These are phyloP conservation scores for Penicillium robsamsonii DNA, from an alignment of 495 filamentous ascomycete species.

Conservation along the genomic window DNA sequence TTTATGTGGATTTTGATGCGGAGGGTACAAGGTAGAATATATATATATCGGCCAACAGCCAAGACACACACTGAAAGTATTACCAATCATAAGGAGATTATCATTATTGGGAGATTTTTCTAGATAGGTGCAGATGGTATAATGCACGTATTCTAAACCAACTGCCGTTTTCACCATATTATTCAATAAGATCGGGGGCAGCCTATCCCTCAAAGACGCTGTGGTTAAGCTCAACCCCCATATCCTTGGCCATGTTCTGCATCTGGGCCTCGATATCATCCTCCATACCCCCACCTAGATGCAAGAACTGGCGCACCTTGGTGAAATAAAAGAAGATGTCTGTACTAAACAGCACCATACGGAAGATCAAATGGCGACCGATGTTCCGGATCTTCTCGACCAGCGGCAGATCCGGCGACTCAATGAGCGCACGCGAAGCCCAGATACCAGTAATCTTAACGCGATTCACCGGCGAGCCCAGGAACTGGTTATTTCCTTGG, in stretches of 20 bases:
- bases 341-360: conserved; percentile 68
- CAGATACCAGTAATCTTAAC: conserved; percentile 92
- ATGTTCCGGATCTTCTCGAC: conserved; percentile 55
- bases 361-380: conserved; percentile 74
- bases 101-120: conserved; percentile 5
- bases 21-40: conserved; percentile 1
- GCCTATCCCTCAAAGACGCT: conserved; percentile 78
- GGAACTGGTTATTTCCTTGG: conserved; percentile 74
- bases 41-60: not conserved
- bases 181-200: not conserved
- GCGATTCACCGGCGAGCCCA: conserved; percentile 90
- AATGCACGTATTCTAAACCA: not conserved
- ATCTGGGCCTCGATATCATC: conserved; percentile 87
- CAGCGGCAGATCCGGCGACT: conserved; percentile 60
- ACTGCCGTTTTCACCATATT: not conserved
- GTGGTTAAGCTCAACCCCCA: conserved; percentile 87
- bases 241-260: conserved; percentile 81
- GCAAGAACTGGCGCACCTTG: conserved; percentile 70
- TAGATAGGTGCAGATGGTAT: not conserved
- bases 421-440: conserved; percentile 76
- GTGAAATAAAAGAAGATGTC: conserved; percentile 83
- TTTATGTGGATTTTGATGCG: conserved; percentile 2
- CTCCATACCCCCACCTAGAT: conserved; percentile 81
- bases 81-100: conserved; percentile 1
- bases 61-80: not conserved